Evolutionary conservation across 1,139 yeast species (phyloP).

Genomic region (Geotrichum bryndzae): DNA sequence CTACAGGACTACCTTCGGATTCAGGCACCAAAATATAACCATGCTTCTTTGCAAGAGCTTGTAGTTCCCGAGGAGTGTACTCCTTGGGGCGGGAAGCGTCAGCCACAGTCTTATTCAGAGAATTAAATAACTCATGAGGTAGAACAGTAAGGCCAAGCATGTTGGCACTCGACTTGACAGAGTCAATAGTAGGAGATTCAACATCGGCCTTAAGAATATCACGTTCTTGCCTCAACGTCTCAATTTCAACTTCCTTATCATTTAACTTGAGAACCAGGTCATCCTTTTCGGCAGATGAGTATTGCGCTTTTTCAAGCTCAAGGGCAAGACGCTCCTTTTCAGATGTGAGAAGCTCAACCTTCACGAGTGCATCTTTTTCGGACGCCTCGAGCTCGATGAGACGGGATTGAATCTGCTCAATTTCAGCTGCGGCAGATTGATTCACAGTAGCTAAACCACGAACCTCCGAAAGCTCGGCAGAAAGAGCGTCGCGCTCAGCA

Average conservation of each 20-base stretch:
- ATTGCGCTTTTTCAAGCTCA: slow-evolving; percentile 3
- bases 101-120: slow-evolving; percentile 13
- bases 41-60: slow-evolving; percentile 8
- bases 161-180: slow-evolving; percentile 13
- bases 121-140: slow-evolving; percentile 14
- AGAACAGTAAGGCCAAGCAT: slow-evolving; percentile 14
- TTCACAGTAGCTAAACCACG: not conserved
- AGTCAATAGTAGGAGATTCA: slow-evolving; percentile 12
- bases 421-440: not conserved
- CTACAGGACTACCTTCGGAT: slow-evolving; percentile 12
- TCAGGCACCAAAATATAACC: slow-evolving; percentile 17
- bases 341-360: not conserved
- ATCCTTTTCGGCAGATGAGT: not conserved
- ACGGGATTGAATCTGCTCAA: not conserved
- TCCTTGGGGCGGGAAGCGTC: slow-evolving; percentile 13
- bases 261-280: not conserved
- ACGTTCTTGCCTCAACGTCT: slow-evolving; percentile 4
- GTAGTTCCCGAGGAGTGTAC: slow-evolving; percentile 6
- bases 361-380: not conserved
- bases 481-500: not conserved
- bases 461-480: not conserved
- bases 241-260: slow-evolving; percentile 1
- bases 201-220: slow-evolving; percentile 6
- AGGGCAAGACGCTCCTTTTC: not conserved
- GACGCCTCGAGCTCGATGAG: not conserved